Percentiles rank a stretch among this genome's conserved stretches.
These are phyloP conservation scores for Penicillium psychrofluorescens DNA, from an alignment of 495 filamentous ascomycete species.

Conservation along the genomic window DNA sequence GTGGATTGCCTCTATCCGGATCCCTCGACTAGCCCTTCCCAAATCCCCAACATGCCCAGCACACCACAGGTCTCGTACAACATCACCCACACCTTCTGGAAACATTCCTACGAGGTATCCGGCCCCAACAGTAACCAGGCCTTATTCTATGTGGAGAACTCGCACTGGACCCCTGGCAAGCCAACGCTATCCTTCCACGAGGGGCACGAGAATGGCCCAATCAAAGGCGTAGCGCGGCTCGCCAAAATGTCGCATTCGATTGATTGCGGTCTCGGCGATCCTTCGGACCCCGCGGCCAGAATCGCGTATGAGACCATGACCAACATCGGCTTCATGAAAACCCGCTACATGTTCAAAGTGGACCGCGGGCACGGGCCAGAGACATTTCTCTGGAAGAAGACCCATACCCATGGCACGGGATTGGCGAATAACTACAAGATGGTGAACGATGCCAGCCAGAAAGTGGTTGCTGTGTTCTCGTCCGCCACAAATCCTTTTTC, in stretches of 20 bases:
- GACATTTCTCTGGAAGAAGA: conserved; percentile 28
- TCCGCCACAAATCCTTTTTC: conserved; percentile 7
- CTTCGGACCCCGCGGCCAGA: conserved; percentile 1
- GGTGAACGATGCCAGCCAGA: conserved; percentile 17
- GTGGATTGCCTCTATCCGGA: too few relatives aligned
- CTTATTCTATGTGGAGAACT: conserved; percentile 24
- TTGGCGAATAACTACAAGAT: conserved; percentile 20
- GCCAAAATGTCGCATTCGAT: too few relatives aligned
- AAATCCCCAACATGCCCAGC: not conserved
- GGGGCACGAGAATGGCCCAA: too few relatives aligned
- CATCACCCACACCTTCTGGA: conserved; percentile 20
- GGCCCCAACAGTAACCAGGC: conserved; percentile 6
- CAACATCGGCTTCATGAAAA: conserved; percentile 10
- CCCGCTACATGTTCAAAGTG: conserved; percentile 22
- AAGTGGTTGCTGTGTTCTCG: conserved; percentile 23
- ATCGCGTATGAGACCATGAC: conserved; percentile 22
- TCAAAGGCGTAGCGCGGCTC: too few relatives aligned
- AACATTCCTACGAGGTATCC: conserved; percentile 21
- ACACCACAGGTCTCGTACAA: conserved; percentile 3
- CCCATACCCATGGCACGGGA: conserved; percentile 16
- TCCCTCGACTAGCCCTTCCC: not conserved
- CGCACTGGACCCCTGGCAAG: conserved; percentile 17
- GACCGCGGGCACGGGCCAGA: conserved; percentile 1
- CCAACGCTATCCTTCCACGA: conserved; percentile 27
- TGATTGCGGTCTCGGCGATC: conserved; percentile 20